Conservation (phyloP, 169 alveolate genomes). For the Plasmodium adleri region DNA sequence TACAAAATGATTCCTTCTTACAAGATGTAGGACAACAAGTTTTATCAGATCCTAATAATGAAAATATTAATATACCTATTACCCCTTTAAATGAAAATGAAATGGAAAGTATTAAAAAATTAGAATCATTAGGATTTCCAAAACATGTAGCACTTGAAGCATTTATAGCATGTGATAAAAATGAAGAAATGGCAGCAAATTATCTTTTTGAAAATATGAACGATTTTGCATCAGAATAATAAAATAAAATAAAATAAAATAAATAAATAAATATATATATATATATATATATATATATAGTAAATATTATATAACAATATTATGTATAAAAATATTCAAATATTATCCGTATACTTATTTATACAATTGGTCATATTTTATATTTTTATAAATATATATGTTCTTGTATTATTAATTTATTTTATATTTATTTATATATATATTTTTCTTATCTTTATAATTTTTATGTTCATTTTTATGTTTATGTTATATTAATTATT, state of each 20-base stretch:
- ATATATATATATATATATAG: conserved; percentile 13
- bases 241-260: not conserved
- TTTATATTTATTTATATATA: not conserved
- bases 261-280: not conserved
- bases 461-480: no score
- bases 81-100: conserved; percentile 92
- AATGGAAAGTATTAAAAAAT: conserved; percentile 87
- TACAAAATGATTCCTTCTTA: not conserved
- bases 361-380: no score
- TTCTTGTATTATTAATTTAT: not conserved
- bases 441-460: no score
- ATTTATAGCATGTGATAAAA: conserved; percentile 96
- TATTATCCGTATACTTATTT: not conserved
- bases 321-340: not conserved
- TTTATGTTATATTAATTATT: no score
- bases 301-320: not conserved
- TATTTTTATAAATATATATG: not conserved
- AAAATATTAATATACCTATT: conserved; percentile 64
- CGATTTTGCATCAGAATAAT: conserved; percentile 79
- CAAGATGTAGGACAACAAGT: conserved; percentile 6
- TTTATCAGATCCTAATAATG: conserved; percentile 30
- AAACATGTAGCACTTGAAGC: conserved; percentile 96
- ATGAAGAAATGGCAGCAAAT: conserved; percentile 95
- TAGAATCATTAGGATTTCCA: conserved; percentile 94
- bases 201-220: conserved; percentile 88